These are phyloP conservation scores for Pichia sp. DNA, from an alignment of 1,139 yeast species.

Conservation along the genomic window DNA sequence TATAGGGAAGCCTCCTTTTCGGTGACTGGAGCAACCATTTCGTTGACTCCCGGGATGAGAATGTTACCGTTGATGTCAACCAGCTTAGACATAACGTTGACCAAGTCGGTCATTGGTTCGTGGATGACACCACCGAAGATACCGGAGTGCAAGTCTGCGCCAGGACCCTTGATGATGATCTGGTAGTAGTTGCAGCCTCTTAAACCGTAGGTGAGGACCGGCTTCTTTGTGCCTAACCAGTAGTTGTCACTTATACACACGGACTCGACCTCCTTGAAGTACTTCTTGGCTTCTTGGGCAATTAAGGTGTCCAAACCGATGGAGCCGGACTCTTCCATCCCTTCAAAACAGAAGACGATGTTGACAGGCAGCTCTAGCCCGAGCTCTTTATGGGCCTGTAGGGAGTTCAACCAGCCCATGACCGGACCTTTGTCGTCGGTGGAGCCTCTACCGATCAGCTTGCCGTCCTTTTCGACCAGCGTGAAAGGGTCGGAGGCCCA, in stretches of 20 bases:
- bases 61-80: conserved; percentile 82
- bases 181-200: conserved; percentile 96
- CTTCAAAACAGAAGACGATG: conserved; percentile 89
- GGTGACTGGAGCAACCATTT: conserved; percentile 93
- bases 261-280: conserved; percentile 85
- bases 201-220: conserved; percentile 94
- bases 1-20: conserved; percentile 72
- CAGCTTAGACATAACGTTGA: conserved; percentile 67
- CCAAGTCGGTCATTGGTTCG: conserved; percentile 95
- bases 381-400: conserved; percentile 83
- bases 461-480: conserved; percentile 56
- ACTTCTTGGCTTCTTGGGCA: conserved; percentile 67
- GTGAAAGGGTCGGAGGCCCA: conserved; percentile 92
- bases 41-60: conserved; percentile 79
- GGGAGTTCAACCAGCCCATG: conserved; percentile 89
- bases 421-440: conserved; percentile 99
- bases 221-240: conserved; percentile 97
- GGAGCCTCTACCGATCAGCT: conserved; percentile 87
- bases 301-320: conserved; percentile 83
- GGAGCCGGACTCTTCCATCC: conserved; percentile 98
- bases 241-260: conserved; percentile 96
- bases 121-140: conserved; percentile 95
- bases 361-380: conserved; percentile 91
- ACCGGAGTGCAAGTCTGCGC: conserved; percentile 96
- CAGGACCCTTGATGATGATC: conserved; percentile 79